A percentile compares a stretch with the other conserved stretches of the same genome.
phyloP scores from a whole-genome alignment of 2,329 filamentous ascomycete genomes.

The Pseudocercospora macadamiae region DNA sequence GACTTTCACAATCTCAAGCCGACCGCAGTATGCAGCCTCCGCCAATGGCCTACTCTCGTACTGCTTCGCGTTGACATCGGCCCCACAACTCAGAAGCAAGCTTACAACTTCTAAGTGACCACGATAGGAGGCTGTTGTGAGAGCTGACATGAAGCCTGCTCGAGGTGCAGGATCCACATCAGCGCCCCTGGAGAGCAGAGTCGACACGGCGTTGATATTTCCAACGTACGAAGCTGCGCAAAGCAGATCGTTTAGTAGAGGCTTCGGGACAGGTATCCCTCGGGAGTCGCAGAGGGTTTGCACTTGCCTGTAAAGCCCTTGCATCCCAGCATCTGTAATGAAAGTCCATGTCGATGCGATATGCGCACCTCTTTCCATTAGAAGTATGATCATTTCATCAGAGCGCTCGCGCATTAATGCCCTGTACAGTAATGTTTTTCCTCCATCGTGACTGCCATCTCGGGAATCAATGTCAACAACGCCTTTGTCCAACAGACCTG shows the following conservation, averaged over 20 bases:
- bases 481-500: not conserved
- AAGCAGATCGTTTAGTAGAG: not conserved
- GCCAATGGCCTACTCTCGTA: too few species aligned
- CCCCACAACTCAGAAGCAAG: not conserved
- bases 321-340: not conserved
- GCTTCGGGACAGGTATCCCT: not conserved
- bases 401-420: not conserved
- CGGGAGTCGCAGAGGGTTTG: not conserved
- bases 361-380: not conserved
- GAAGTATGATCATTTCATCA: not conserved
- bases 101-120: not conserved
- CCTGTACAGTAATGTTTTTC: not conserved
- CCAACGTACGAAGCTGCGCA: not conserved
- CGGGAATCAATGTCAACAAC: not conserved
- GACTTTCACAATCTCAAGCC: too few species aligned
- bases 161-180: not conserved
- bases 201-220: not conserved
- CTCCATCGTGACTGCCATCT: not conserved
- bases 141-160: not conserved
- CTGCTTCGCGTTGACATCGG: too few species aligned
- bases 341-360: not conserved
- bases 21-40: too few species aligned
- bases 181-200: not conserved
- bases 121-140: not conserved
- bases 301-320: not conserved